Base-by-base conservation (phyloP, 768 basidiomycete species). In the Suillus ampliporus region DNA sequence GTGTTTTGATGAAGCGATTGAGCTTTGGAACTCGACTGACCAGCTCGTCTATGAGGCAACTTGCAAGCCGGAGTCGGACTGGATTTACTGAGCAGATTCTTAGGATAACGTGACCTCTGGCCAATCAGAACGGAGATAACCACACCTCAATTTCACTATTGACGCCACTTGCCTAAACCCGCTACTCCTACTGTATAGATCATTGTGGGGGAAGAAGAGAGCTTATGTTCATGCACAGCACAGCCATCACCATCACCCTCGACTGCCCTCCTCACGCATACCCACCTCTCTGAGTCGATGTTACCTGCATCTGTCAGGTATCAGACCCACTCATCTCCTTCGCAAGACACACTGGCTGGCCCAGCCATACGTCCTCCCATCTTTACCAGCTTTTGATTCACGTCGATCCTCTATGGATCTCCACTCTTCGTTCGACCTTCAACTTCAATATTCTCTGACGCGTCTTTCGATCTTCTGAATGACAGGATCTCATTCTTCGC, bases 401-500 rank as follows among this genome's bases (percentile, higher is more conserved):
- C 71, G 70, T 19, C 70, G 76, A 10, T 77, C 76, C n/a, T n/a
- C n/a, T n/a, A n/a, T n/a, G n/a, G n/a, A n/a, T n/a, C 64, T 77
- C 28, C 74, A 77, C 23, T 70, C 76, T 34, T 76, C 76, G 1
- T 76, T 77, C 65, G 71, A 71, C 58, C 64, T 75, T 48, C 76
- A 76, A 44, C 64, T 77, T 59, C 71, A 76, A 57, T 74, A 70
- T n/a, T n/a, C 11, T 65, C 68, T 3, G 76, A 77, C 17, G 72
- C 74, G 66, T 76, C 75, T 13, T 77, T 77, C 31, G 74, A 77
- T 59, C 64, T 76, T 41, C 59, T 77, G 37, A 77, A 77, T 64
- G 76, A 77, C 64, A 72, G 71, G 60, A 72, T 77, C 26, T 76
- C 76, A 13, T 76, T 77, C 67, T 66, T 77, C 8, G 69, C 72